Conservation (phyloP, 768 basidiomycete species). For the Mycena crocata region DNA sequence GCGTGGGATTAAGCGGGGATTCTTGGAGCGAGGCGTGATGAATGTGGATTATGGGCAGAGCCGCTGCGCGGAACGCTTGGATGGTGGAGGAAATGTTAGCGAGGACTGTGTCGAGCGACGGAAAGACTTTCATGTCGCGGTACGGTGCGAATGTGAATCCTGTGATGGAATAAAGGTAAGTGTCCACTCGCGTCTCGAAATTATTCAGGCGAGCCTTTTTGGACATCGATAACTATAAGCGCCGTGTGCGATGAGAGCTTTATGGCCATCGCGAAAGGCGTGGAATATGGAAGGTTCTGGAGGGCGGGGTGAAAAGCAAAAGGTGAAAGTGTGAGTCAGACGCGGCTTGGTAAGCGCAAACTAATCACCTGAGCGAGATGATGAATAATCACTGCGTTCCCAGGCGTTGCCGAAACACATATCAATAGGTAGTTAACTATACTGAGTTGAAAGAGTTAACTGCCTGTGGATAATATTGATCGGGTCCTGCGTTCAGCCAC, state of each 20-base stretch:
- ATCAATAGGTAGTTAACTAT: no score
- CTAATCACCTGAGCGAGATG: no score
- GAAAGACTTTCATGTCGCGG: constrained; percentile 5
- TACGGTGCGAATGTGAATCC: constrained; percentile 27
- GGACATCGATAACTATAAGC: constrained; percentile 36
- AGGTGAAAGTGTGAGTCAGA: not conserved
- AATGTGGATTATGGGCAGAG: constrained; percentile 36
- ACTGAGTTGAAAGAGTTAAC: no score
- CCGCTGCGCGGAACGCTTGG: constrained; percentile 30
- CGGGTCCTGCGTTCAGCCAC: no score
- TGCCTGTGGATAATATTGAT: no score
- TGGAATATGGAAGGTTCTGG: not conserved
- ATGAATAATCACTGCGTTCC: no score
- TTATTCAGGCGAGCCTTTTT: constrained; percentile 19
- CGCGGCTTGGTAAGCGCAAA: no score
- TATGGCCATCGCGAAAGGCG: not conserved
- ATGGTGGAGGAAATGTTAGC: constrained; percentile 23
- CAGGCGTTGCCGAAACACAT: no score
- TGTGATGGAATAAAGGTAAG: not conserved
- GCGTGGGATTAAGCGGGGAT: constrained; percentile 26
- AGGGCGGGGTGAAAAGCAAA: not conserved
- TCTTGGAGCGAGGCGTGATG: constrained; percentile 34
- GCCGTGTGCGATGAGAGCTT: constrained; percentile 2
- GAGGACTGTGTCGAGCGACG: constrained; percentile 8
- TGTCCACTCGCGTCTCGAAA: not conserved